These are phyloP conservation scores for Microcyclosporella mali DNA, from an alignment of 2,329 filamentous ascomycete genomes.

Conservation along the genomic window DNA sequence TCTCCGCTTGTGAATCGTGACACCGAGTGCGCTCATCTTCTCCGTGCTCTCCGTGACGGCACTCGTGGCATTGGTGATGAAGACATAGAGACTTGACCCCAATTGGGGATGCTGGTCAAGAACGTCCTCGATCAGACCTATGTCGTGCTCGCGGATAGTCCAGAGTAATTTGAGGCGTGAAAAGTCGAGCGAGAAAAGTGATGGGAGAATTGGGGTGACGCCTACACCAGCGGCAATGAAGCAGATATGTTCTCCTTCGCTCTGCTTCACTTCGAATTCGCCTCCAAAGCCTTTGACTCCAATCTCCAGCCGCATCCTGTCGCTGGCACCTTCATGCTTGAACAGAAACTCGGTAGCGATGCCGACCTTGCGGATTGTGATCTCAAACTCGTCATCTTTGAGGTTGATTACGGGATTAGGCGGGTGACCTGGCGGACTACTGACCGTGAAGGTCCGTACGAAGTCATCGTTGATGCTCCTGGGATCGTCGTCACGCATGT, in stretches of 20 bases:
- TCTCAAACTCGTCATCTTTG: conserved; percentile 53
- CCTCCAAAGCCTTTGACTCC: conserved; percentile 70
- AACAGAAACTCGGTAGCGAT: conserved; percentile 62
- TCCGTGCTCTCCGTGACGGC: conserved; percentile 30
- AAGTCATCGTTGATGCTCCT: conserved; percentile 77
- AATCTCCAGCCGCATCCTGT: conserved; percentile 49
- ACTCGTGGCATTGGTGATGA: conserved; percentile 49
- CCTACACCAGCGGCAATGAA: conserved; percentile 78
- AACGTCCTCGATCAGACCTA: conserved; percentile 55
- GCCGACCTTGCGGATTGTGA: conserved; percentile 66
- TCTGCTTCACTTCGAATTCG: conserved; percentile 40
- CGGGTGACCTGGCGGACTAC: conserved; percentile 47
- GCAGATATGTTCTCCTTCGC: conserved; percentile 38
- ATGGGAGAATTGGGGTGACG: conserved; percentile 68
- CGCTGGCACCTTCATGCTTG: conserved; percentile 26
- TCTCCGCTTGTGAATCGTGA: conserved; percentile 39
- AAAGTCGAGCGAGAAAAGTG: conserved; percentile 37
- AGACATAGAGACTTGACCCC: conserved; percentile 51
- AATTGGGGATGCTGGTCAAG: conserved; percentile 51
- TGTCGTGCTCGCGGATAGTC: conserved; percentile 58
- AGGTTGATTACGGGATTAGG: conserved; percentile 22
- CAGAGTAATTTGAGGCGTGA: conserved; percentile 56
- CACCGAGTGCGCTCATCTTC: conserved; percentile 34
- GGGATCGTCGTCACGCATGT: conserved; percentile 80
- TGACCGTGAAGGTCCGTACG: conserved; percentile 76